Percentiles rank a stretch among this genome's conserved stretches.
Conservation (phyloP, 2,329 filamentous ascomycete genomes). For the Orbilia quercus region DNA sequence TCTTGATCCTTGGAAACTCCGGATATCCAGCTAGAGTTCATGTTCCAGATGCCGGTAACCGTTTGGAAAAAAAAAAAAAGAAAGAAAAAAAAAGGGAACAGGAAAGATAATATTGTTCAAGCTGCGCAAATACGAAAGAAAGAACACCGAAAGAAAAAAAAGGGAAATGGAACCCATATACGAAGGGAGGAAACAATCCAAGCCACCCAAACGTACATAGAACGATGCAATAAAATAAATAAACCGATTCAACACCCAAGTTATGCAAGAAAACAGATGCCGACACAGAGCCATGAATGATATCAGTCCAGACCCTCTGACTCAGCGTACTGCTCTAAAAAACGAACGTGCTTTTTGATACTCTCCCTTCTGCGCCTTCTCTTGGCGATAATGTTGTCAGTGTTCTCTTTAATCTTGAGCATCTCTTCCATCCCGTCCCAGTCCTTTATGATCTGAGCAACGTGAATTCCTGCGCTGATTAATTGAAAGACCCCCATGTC, state of each 20-base stretch:
- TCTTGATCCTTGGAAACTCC: constrained; percentile 27
- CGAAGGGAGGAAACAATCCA: background rate
- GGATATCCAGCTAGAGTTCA: constrained; percentile 20
- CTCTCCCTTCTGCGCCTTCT: constrained; percentile 53
- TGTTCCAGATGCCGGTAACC: constrained; percentile 8
- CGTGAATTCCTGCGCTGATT: constrained; percentile 53
- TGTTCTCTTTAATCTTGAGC: constrained; percentile 55
- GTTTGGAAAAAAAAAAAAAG: constrained; percentile 16
- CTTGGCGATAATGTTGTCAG: constrained; percentile 53
- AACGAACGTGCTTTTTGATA: constrained; percentile 56
- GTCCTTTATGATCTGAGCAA: constrained; percentile 55
- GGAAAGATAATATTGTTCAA: too few species aligned
- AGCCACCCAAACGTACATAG: background rate
- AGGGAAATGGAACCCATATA: constrained; percentile 14
- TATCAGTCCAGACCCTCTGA: constrained; percentile 50
- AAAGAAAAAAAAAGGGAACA: constrained; percentile 7
- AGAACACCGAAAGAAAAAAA: background rate
- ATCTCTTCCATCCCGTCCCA: constrained; percentile 56
- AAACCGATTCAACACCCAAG: constrained; percentile 9
- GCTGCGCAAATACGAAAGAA: constrained; percentile 2
- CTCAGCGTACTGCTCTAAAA: constrained; percentile 56
- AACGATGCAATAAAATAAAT: background rate
- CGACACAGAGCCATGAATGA: too few species aligned
- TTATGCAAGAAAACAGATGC: constrained; percentile 1
- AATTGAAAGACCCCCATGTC: constrained; percentile 56